Evolutionary conservation across 2,329 filamentous ascomycete species (phyloP).

Genomic region (Apiospora koreana): DNA sequence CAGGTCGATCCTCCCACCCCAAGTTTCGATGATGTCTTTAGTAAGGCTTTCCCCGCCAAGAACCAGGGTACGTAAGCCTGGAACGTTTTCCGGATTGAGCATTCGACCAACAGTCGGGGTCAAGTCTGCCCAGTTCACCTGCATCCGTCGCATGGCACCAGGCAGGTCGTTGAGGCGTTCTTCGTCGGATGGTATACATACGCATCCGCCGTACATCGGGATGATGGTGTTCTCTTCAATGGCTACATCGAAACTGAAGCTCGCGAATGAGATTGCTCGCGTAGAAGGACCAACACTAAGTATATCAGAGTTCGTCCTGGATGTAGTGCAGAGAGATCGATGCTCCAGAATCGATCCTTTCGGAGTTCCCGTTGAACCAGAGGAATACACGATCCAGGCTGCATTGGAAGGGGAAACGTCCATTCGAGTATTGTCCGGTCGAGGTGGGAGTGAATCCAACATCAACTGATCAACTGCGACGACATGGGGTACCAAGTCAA

Average conservation of each 20-base stretch:
- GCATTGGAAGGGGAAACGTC: constrained; percentile 28
- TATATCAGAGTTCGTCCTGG: background rate
- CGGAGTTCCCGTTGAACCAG: constrained; percentile 16
- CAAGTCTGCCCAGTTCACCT: constrained; percentile 21
- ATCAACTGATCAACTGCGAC: background rate
- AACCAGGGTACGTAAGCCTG: constrained; percentile 22
- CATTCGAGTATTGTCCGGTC: constrained; percentile 12
- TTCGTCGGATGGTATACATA: constrained; percentile 14
- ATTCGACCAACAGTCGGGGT: constrained; percentile 25
- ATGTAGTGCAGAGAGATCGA: constrained; percentile 11
- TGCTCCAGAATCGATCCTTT: constrained; percentile 17
- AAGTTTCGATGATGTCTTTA: constrained; percentile 14
- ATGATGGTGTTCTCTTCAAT: constrained; percentile 11
- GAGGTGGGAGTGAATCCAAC: background rate
- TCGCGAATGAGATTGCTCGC: constrained; percentile 24
- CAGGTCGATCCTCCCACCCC: constrained; percentile 10
- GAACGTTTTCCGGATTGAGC: constrained; percentile 21
- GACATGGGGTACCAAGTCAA: background rate
- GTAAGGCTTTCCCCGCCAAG: constrained; percentile 34
- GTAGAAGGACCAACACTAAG: constrained; percentile 50
- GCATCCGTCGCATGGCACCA: constrained; percentile 10
- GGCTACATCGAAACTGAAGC: constrained; percentile 15
- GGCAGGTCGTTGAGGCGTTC: constrained; percentile 10
- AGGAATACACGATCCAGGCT: constrained; percentile 14
- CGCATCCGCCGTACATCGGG: constrained; percentile 12